Evolutionary conservation across 176 grass and related monocot species (phyloP).

Genomic region (Zoysia pacifica): DNA sequence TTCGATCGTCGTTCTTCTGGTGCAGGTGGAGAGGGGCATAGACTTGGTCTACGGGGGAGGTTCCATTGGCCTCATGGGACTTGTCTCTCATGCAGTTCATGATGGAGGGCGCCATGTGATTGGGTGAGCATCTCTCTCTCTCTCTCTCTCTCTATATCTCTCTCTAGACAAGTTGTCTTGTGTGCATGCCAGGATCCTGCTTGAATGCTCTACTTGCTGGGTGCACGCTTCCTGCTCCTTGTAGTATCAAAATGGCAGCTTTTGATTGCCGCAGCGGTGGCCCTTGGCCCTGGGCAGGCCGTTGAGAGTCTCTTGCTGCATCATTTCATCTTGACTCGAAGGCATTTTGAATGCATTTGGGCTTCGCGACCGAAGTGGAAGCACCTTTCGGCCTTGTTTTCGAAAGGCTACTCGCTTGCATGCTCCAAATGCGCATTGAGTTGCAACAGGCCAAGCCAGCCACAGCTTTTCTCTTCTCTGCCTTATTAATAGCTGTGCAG

Average conservation of each 20-base stretch:
- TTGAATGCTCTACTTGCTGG: slow-evolving; percentile 40
- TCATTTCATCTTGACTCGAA: slow-evolving; percentile 30
- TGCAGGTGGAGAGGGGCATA: slow-evolving; percentile 92
- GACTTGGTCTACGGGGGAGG: slow-evolving; percentile 97
- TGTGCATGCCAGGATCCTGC: slow-evolving; percentile 42
- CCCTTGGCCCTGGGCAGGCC: slow-evolving; percentile 15
- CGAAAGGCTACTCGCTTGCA: slow-evolving; percentile 48
- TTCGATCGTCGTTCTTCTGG: slow-evolving; percentile 6
- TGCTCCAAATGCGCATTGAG: slow-evolving; percentile 35
- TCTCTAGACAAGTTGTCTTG: slow-evolving; percentile 13
- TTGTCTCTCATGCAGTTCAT: slow-evolving; percentile 95
- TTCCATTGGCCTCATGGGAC: slow-evolving; percentile 94
- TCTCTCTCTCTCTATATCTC: no score
- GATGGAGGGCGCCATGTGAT: slow-evolving; percentile 97
- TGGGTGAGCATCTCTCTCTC: slow-evolving; percentile 51
- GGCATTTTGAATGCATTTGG: slow-evolving; percentile 47
- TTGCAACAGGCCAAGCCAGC: slow-evolving; percentile 10
- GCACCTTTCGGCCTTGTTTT: slow-evolving; percentile 36
- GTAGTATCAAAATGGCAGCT: slow-evolving; percentile 53
- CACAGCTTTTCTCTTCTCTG: slow-evolving; percentile 24
- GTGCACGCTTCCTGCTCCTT: slow-evolving; percentile 56
- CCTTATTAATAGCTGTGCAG: slow-evolving; percentile 25
- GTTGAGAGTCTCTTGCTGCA: slow-evolving; percentile 9
- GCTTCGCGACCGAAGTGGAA: slow-evolving; percentile 45
- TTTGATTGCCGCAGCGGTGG: slow-evolving; percentile 37